Base-by-base conservation (phyloP, 2,329 filamentous ascomycete species). In the Penicillium hordei region DNA sequence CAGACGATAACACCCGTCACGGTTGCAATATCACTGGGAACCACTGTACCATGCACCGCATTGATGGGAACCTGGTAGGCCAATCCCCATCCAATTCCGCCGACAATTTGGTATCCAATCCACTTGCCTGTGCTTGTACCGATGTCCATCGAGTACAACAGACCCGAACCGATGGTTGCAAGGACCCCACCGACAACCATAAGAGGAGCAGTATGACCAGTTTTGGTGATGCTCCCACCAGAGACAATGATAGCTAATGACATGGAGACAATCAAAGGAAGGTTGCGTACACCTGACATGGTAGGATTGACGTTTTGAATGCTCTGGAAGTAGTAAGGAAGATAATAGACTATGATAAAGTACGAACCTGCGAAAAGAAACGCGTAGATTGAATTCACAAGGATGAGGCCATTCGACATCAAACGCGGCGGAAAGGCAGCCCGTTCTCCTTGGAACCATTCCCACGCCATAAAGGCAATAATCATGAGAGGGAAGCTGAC, bases 251-350 rank as follows among this genome's bases (percentile, higher is more conserved):
- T 74, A 55, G 1, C 68, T 67, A 39, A 63, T 65, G 17, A 77
- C 58, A 42, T 42, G 13, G 39, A 42, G 6, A 81, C 60, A 5
- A 81, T 72, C 17, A 79, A 62, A 15, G 79, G 74, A 12, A 81
- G 62, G 50, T 77, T 79, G 34, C 71, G 66, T 13, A 82, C 68
- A 5, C 79, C 79, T 2, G 71, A 75, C 25, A 65, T 52, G 13
- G 70, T 66, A 0, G 79, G 69, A 9, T 61, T 70, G 13, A 65
- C 66, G 44, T 67, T 64, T 5, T 66, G 53, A 39, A 79, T 66
- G 8, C 65, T 67, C 61, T 82, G 79, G 67, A 81, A 81, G 62
- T 79, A 81, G 51, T 80, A 78, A 34, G 79, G 79, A 0, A 81
- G 67, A 61, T 78, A 80, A 66, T 79, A 81, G 10, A 80, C 61